Conservation (phyloP, 2,329 filamentous ascomycete genomes). For the Raffaelea deltoideospora region DNA sequence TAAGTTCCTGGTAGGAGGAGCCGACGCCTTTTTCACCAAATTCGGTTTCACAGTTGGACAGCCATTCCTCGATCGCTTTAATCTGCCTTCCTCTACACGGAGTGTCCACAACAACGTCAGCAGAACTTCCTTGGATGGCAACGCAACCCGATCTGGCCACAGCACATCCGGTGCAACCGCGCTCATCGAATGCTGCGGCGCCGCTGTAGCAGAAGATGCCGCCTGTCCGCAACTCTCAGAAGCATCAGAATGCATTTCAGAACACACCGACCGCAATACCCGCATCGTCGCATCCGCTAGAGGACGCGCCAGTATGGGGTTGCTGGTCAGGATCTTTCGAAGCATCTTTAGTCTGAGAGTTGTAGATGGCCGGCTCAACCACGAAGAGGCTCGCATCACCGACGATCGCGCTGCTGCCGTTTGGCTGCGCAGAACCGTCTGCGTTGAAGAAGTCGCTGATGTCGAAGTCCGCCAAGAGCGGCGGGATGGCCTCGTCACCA, state of each 20-base stretch:
- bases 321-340: constrained; percentile 55
- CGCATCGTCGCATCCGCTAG: constrained; percentile 58
- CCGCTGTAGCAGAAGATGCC: constrained; percentile 8
- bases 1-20: too few species aligned
- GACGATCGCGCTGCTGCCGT: constrained; percentile 28
- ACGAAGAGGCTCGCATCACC: constrained; percentile 23
- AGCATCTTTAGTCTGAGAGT: constrained; percentile 46
- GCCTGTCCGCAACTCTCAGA: constrained; percentile 26
- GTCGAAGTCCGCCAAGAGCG: constrained; percentile 25
- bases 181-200: constrained; percentile 15
- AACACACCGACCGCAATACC: constrained; percentile 54
- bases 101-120: constrained; percentile 32
- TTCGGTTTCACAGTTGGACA: too few species aligned
- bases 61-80: too few species aligned
- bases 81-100: constrained; percentile 24
- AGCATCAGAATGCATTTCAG: constrained; percentile 31
- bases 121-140: constrained; percentile 32
- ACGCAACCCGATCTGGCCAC: constrained; percentile 20
- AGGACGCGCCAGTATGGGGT: constrained; percentile 60
- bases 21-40: too few species aligned
- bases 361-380: constrained; percentile 35
- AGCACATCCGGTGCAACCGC: constrained; percentile 10
- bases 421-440: constrained; percentile 23
- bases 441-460: constrained; percentile 40
- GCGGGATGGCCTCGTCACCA: constrained; percentile 40